Conservation (phyloP, 345 rosid genomes). For the Eucalyptus pauciflora region DNA sequence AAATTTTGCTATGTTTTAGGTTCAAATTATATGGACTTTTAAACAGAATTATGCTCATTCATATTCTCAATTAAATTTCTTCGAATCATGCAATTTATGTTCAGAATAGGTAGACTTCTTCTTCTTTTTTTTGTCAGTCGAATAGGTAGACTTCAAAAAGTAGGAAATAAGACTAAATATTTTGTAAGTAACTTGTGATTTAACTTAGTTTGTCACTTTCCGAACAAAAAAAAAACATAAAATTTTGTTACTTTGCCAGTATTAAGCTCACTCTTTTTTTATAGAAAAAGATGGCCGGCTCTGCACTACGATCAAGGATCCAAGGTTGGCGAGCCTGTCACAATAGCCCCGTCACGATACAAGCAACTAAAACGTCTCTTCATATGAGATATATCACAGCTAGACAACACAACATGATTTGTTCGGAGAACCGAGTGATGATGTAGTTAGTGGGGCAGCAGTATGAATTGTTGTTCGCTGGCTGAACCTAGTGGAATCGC, state of each 20-base stretch:
- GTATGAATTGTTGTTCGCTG: not conserved
- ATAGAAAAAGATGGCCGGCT: fast-evolving
- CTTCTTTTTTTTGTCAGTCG: too few species aligned
- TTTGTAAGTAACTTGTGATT: not conserved
- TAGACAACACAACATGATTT: not conserved
- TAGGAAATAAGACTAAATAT: not conserved
- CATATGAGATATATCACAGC: not conserved
- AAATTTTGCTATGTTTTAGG: not conserved
- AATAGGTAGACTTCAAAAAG: not conserved
- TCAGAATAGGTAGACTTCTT: not conserved
- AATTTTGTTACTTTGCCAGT: not conserved
- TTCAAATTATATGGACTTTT: not conserved
- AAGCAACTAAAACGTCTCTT: fast-evolving
- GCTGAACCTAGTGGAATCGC: not conserved
- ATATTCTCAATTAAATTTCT: not conserved
- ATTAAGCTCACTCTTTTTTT: not conserved
- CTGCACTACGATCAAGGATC: fast-evolving
- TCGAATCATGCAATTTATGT: not conserved
- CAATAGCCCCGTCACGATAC: fast-evolving
- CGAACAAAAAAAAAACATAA: not conserved
- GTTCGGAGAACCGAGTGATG: not conserved
- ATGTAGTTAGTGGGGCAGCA: not conserved
- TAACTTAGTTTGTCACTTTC: not conserved
- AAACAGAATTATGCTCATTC: not conserved
- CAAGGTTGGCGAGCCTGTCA: not conserved